Evolutionary conservation across 2,329 filamentous ascomycete species (phyloP).

Genomic region (Fragosphaeria purpurea): DNA sequence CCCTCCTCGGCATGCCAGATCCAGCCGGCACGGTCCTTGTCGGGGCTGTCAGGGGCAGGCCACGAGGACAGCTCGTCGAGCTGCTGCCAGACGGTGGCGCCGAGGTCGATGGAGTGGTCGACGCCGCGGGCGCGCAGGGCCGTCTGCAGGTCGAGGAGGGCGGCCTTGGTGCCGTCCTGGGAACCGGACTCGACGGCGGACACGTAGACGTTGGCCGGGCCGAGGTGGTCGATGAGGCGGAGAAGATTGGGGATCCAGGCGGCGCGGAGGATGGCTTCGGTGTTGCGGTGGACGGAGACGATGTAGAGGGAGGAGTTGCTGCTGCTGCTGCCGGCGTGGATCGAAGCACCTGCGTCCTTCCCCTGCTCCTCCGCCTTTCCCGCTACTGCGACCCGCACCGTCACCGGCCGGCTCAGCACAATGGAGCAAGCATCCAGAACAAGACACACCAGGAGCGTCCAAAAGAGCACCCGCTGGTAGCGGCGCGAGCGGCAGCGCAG

Average conservation of each 20-base stretch:
- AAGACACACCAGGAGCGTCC: constrained; percentile 22
- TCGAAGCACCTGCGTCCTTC: constrained; percentile 11
- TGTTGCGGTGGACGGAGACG: constrained; percentile 58
- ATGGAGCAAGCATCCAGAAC: constrained; percentile 20
- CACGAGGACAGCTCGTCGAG: constrained; percentile 40
- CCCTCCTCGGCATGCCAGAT: constrained; percentile 41
- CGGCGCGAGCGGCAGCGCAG: constrained; percentile 20
- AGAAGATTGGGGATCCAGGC: constrained; percentile 52
- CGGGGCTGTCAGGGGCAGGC: constrained; percentile 18
- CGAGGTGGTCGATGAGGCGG: constrained; percentile 44
- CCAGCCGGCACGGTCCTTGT: constrained; percentile 44
- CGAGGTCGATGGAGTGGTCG: constrained; percentile 45
- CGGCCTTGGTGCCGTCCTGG: constrained; percentile 55
- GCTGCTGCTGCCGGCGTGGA: not conserved
- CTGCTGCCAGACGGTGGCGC: constrained; percentile 43
- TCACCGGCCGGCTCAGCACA: constrained; percentile 9
- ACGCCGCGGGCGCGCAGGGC: constrained; percentile 41
- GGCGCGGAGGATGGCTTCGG: constrained; percentile 45
- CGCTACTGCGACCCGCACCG: constrained; percentile 1
- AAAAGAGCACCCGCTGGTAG: constrained; percentile 23
- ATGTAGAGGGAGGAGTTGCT: constrained; percentile 45
- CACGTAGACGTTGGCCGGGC: constrained; percentile 53
- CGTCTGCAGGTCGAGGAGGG: constrained; percentile 45
- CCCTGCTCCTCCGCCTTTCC: constrained; percentile 8
- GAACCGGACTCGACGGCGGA: constrained; percentile 59